Conservation (phyloP, 305 asterid genomes). For the Fraxinus sp. region DNA sequence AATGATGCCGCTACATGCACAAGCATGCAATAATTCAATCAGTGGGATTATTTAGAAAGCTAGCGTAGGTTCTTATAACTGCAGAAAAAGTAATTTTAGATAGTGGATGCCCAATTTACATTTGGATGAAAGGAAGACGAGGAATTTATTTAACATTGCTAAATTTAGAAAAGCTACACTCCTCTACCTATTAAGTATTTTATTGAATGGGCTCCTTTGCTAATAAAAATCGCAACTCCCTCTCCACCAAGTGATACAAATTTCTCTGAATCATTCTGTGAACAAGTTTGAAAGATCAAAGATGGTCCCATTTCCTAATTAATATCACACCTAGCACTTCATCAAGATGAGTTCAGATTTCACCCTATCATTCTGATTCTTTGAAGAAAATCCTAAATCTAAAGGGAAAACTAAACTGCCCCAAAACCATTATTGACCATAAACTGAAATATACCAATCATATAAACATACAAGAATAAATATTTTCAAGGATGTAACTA, state of each 20-base stretch:
- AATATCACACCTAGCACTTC: constrained; percentile 11
- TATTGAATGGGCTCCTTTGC: constrained; percentile 7
- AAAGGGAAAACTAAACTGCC: neutral
- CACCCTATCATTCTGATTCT: neutral
- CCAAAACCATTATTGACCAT: constrained; percentile 1
- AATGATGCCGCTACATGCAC: neutral
- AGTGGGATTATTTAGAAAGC: neutral
- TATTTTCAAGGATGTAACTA: neutral
- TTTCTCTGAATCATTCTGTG: neutral
- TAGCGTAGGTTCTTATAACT: neutral
- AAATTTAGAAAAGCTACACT: constrained; percentile 8
- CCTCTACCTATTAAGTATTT: neutral
- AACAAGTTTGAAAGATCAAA: neutral
- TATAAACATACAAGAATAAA: constrained; percentile 11
- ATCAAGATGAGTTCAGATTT: neutral
- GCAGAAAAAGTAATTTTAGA: neutral
- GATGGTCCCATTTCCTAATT: neutral
- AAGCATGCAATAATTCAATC: neutral
- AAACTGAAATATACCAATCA: neutral
- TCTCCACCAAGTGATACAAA: neutral
- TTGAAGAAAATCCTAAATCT: neutral
- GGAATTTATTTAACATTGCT: constrained; percentile 5
- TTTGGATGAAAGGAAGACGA: neutral
- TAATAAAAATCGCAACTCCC: constrained; percentile 9
- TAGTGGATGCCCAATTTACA: neutral